These are phyloP conservation scores for Ganoderma boninense DNA, from an alignment of 1,284 basidiomycete genomes.

Conservation along the genomic window DNA sequence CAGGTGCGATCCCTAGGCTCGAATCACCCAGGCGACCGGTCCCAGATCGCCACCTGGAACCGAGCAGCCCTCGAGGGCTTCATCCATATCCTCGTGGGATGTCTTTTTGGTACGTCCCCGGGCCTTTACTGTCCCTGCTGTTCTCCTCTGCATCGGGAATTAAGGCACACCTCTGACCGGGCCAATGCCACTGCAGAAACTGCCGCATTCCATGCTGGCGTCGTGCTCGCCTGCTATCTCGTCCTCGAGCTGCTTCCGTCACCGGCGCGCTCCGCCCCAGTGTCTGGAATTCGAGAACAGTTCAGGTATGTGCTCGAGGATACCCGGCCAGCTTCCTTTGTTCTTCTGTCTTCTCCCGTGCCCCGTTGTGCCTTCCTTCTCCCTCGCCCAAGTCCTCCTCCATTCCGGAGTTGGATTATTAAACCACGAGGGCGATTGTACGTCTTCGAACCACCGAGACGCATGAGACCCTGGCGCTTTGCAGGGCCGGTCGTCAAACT, in stretches of 20 bases:
- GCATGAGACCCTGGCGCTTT: neutral
- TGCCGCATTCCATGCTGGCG: constrained; percentile 72
- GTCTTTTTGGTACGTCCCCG: constrained; percentile 57
- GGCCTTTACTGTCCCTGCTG: constrained; percentile 9
- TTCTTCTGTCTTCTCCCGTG: constrained; percentile 4
- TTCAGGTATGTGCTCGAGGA: constrained; percentile 54
- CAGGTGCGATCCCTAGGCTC: constrained; percentile 20
- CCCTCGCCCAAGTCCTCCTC: neutral
- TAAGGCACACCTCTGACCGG: constrained; percentile 25
- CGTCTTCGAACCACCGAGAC: constrained; percentile 10
- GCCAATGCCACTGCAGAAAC: constrained; percentile 58
- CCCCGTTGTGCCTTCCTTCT: constrained; percentile 13
- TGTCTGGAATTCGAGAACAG: constrained; percentile 67
- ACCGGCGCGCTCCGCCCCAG: constrained; percentile 21
- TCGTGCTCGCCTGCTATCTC: constrained; percentile 63
- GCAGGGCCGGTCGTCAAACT: constrained; percentile 13
- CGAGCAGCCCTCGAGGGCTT: constrained; percentile 58
- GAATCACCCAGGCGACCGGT: constrained; percentile 25
- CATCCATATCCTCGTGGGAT: constrained; percentile 66
- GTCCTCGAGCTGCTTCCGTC: constrained; percentile 50
- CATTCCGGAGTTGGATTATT: neutral
- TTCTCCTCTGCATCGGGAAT: constrained; percentile 11
- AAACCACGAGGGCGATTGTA: neutral
- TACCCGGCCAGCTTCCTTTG: neutral
- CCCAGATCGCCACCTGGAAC: constrained; percentile 35